These are phyloP conservation scores for Phytopythium kandeliae DNA, from an alignment of 352 stramenopile genomes.

Conservation along the genomic window DNA sequence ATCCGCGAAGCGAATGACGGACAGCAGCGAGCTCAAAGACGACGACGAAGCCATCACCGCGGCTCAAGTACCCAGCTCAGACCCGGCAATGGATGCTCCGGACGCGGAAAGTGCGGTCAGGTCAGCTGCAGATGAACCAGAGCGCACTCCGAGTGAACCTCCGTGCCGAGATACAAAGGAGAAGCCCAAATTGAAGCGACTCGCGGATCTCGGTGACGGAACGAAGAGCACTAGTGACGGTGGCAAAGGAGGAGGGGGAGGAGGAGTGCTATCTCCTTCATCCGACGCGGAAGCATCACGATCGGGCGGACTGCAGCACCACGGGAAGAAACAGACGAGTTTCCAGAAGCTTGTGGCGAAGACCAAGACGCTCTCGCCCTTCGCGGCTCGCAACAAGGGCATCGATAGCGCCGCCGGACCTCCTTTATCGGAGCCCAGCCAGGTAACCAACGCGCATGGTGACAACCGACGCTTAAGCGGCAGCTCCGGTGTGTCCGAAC, in stretches of 20 bases:
- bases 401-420: neutral
- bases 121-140: neutral
- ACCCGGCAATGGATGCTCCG: conserved; percentile 6
- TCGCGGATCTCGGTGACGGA: conserved; percentile 10
- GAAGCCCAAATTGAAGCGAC: conserved; percentile 13
- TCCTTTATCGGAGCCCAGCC: neutral
- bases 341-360: conserved; percentile 67
- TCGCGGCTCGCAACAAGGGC: conserved; percentile 13
- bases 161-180: conserved; percentile 6
- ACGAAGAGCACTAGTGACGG: conserved; percentile 3
- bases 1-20: neutral
- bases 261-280: conserved; percentile 5
- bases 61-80: too few species aligned
- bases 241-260: conserved; percentile 1
- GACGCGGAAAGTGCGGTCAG: conserved; percentile 8
- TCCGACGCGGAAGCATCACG: conserved; percentile 12
- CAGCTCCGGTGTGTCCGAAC: neutral
- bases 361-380: conserved; percentile 58
- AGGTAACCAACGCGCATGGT: neutral
- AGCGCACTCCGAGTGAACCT: neutral
- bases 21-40: conserved; percentile 8
- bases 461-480: neutral
- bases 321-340: conserved; percentile 35
- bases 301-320: conserved; percentile 4
- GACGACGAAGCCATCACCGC: neutral